Evolutionary conservation across 345 rosid genomes (phyloP).

Genomic region (Anastatica hierochuntica): DNA sequence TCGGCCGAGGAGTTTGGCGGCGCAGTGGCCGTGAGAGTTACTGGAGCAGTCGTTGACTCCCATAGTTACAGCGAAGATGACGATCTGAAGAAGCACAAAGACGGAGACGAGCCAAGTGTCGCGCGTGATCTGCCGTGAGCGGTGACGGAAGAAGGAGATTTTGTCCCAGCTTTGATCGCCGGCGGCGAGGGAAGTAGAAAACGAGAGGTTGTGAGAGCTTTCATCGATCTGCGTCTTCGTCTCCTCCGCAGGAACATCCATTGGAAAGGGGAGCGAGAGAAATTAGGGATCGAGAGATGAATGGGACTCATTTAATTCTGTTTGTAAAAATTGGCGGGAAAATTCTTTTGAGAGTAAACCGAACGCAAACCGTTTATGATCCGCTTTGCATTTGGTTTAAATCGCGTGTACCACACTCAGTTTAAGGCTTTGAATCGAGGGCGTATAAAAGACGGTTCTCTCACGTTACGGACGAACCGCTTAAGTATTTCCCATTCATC

Average conservation of each 20-base stretch:
- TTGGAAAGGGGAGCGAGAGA: not conserved
- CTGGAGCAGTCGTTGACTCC: slow-evolving; percentile 46
- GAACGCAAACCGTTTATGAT: no score
- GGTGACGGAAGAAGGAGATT: slow-evolving; percentile 57
- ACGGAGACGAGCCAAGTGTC: slow-evolving; percentile 79
- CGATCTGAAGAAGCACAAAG: slow-evolving; percentile 62
- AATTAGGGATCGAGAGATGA: slow-evolving; percentile 7
- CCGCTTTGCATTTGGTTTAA: no score
- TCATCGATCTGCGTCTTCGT: slow-evolving; percentile 21
- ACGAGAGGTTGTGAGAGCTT: slow-evolving; percentile 8
- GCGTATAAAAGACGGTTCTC: no score
- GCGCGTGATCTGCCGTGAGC: slow-evolving; percentile 41
- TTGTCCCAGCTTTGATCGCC: slow-evolving; percentile 19
- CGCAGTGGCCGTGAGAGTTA: slow-evolving; percentile 50
- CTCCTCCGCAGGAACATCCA: slow-evolving; percentile 16
- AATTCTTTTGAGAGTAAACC: not conserved
- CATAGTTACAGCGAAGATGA: slow-evolving; percentile 57
- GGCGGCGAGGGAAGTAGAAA: slow-evolving; percentile 5
- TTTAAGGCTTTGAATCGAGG: no score
- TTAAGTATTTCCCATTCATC: no score
- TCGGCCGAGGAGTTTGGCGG: slow-evolving; percentile 32
- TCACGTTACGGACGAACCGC: no score
- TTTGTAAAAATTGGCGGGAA: slow-evolving; percentile 21
- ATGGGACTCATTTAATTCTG: not conserved
- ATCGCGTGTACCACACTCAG: no score